Evolutionary conservation across 2,329 filamentous ascomycete genomes (phyloP), one percentile per base, ranked within the genome.

Genomic region (Fusarium phyllophilum): DNA sequence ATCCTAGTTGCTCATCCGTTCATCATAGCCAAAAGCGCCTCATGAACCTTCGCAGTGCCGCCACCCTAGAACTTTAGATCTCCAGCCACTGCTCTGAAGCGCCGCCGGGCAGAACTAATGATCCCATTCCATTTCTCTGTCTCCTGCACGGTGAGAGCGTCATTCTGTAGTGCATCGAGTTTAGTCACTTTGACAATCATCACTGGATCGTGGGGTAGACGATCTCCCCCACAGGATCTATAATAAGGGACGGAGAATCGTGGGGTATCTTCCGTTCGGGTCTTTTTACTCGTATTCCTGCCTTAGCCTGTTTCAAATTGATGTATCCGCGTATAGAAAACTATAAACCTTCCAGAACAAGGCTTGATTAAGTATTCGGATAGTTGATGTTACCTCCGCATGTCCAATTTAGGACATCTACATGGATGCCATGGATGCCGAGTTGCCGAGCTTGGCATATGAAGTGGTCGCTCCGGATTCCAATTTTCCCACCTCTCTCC

Each of bases 21-120:
- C 20, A 20, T 51, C 8, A 0, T 17, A 34, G 31, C 3, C 17
- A 20, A 18, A 26, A 11, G 2, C 15, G 20, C 12, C 17, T 24
- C 17, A 18, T 14, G 0, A 8, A 8, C 3, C 31, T 7, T 36
- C 22, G 0, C 22, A 24, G 15, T n/a, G 17, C 8, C 12, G 8
- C n/a, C 6, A 10, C 12, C 4, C 0, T 15, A 4, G 1, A 36
- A 4, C 3, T 24, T 24, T 11, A 3, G 9, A 15, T 3, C 17
- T 26, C n/a, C 8, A 24, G 1, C 17, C 8, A 0, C 8, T 24
- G 5, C 9, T 11, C 2, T 9, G 7, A 45, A 5, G 24, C 15
- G 15, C 1, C 8, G 3, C 41, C 4, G 4, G 26, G 20, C 12
- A 7, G 4, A 9, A 3, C 20, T 17, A 5, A 17, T 8, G 8